A percentile compares a stretch with the other conserved stretches of the same genome.
phyloP scores from a whole-genome alignment of 192 early-diverging fungal species.

The Jimgerdemannia lactiflua region DNA sequence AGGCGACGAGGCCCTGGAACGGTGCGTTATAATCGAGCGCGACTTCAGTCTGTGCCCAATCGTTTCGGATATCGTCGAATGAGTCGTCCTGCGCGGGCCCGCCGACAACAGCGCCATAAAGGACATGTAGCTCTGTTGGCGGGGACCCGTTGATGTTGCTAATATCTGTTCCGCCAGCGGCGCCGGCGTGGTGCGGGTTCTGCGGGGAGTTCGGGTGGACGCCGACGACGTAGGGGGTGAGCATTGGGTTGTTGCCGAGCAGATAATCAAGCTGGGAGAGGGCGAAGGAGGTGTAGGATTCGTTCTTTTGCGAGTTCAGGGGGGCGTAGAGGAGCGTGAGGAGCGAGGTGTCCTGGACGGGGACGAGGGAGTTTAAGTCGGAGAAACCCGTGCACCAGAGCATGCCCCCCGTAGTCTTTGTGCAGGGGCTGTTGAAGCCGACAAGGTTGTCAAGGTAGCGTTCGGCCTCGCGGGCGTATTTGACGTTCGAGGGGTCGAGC shows the following conservation, averaged over 20 bases:
- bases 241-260: constrained; percentile 48
- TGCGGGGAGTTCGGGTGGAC: constrained; percentile 53
- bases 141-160: constrained; percentile 35
- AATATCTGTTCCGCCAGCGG: constrained; percentile 46
- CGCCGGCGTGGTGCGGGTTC: constrained; percentile 57
- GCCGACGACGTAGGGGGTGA: constrained; percentile 54
- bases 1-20: constrained; percentile 46
- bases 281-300: constrained; percentile 26
- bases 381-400: constrained; percentile 30
- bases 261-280: constrained; percentile 46
- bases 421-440: constrained; percentile 17
- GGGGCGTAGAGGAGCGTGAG: constrained; percentile 31
- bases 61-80: constrained; percentile 39
- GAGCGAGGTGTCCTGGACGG: constrained; percentile 31
- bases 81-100: constrained; percentile 51
- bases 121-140: constrained; percentile 23
- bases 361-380: constrained; percentile 27
- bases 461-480: constrained; percentile 34
- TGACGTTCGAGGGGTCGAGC: constrained; percentile 22
- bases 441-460: constrained; percentile 36
- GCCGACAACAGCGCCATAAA: constrained; percentile 58
- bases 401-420: constrained; percentile 45
- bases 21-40: constrained; percentile 55
- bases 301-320: constrained; percentile 9
- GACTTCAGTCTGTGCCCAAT: constrained; percentile 51